A percentile compares a stretch with the other conserved stretches of the same genome.
Conservation (phyloP, 768 basidiomycete genomes). For the Nevesoporus exiguus region DNA sequence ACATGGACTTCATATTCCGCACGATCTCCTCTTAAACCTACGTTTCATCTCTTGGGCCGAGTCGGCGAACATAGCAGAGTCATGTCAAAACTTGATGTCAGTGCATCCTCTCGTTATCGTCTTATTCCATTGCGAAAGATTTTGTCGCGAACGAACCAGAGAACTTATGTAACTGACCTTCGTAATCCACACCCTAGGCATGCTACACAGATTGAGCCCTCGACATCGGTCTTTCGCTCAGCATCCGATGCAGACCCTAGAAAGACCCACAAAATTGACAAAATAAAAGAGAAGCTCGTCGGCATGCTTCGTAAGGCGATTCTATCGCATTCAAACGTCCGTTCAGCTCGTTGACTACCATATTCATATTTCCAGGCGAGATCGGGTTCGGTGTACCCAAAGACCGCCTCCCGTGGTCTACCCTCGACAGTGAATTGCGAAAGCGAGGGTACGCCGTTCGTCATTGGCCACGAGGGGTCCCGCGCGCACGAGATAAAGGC, state of each 20-base stretch:
- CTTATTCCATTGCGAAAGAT: background rate
- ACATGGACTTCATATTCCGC: too few relatives aligned
- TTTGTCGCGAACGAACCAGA: background rate
- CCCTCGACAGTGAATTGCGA: background rate
- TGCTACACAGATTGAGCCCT: background rate
- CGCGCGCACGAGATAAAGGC: background rate
- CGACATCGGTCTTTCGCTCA: background rate
- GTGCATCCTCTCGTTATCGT: background rate
- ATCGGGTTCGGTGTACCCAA: background rate
- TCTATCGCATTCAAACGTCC: background rate
- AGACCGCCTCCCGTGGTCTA: background rate
- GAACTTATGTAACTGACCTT: background rate
- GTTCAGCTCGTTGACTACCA: background rate
- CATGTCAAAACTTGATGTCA: background rate
- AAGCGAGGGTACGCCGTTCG: background rate
- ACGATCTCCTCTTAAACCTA: too few relatives aligned
- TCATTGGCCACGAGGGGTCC: background rate
- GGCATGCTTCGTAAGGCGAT: background rate
- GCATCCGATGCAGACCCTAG: background rate
- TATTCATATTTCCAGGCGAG: background rate
- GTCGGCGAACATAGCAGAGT: background rate
- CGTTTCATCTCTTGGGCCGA: background rate
- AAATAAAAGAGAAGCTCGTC: background rate
- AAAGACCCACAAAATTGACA: background rate
- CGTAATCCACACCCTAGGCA: background rate